Conservation (phyloP, 2,329 filamentous ascomycete species). For the Sordariomycetes sp. region DNA sequence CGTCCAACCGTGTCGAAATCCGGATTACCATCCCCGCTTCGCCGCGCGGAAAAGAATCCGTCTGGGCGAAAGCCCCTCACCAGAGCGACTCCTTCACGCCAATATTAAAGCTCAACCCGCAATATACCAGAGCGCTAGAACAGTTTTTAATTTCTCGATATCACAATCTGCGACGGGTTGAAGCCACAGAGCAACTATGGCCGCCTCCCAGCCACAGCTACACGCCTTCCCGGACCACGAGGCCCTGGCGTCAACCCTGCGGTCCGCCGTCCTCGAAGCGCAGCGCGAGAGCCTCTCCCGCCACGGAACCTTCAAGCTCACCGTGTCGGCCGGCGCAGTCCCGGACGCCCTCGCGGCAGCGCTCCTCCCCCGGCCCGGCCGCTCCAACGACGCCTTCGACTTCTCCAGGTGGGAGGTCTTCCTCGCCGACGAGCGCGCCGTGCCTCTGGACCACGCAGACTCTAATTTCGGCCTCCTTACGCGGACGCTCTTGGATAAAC, state of each 20-base stretch:
- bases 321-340: slow-evolving; percentile 86
- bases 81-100: too few species aligned
- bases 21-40: too few species aligned
- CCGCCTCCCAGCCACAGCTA: slow-evolving; percentile 48
- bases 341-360: slow-evolving; percentile 81
- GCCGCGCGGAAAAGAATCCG: too few species aligned
- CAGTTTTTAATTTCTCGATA: too few species aligned
- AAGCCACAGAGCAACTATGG: not conserved
- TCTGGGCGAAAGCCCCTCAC: too few species aligned
- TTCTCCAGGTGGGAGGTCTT: slow-evolving; percentile 95
- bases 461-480: slow-evolving; percentile 91
- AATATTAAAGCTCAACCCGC: too few species aligned
- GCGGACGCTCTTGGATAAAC: slow-evolving; percentile 77
- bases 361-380: slow-evolving; percentile 49
- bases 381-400: slow-evolving; percentile 51
- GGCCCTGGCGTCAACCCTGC: slow-evolving; percentile 65
- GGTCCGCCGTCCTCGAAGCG: slow-evolving; percentile 69
- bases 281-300: slow-evolving; percentile 72
- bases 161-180: too few species aligned
- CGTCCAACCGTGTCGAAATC: too few species aligned
- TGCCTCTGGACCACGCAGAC: slow-evolving; percentile 82
- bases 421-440: slow-evolving; percentile 94
- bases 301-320: slow-evolving; percentile 80
- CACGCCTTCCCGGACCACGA: slow-evolving; percentile 66
- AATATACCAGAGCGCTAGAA: too few species aligned